Conservation (phyloP, 2,329 filamentous ascomycete genomes). For the Ceratocystis papillata region DNA sequence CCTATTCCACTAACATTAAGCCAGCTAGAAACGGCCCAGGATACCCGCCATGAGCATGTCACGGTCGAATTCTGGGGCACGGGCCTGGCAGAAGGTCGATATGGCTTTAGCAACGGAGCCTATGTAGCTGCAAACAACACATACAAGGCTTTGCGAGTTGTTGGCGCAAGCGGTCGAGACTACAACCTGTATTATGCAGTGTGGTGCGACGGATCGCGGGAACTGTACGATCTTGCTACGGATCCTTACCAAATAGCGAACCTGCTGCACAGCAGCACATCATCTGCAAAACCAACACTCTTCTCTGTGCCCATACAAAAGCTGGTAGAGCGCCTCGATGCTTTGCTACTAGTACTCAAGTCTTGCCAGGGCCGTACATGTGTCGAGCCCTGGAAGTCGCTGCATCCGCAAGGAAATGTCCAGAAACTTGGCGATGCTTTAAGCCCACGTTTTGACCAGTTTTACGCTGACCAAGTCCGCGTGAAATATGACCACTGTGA, state of each 20-base stretch:
- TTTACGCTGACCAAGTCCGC: slow-evolving; percentile 40
- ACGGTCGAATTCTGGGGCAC: slow-evolving; percentile 45
- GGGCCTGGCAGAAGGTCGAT: slow-evolving; percentile 30
- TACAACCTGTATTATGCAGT: slow-evolving; percentile 48
- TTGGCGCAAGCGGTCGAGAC: slow-evolving; percentile 28
- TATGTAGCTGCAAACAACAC: slow-evolving; percentile 36
- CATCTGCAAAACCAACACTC: slow-evolving; percentile 25
- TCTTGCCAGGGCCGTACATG: slow-evolving; percentile 46
- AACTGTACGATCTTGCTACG: slow-evolving; percentile 44
- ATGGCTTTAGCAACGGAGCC: slow-evolving; percentile 16
- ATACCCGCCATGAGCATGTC: slow-evolving; percentile 38
- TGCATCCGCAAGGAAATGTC: slow-evolving; percentile 45
- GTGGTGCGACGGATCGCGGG: slow-evolving; percentile 42
- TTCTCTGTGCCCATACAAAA: slow-evolving; percentile 33
- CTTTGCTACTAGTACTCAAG: slow-evolving; percentile 49
- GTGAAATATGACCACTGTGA: slow-evolving; percentile 46
- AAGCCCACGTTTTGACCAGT: slow-evolving; percentile 37
- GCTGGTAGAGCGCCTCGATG: slow-evolving; percentile 44
- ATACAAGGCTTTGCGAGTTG: slow-evolving; percentile 43
- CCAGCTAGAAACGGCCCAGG: slow-evolving; percentile 25
- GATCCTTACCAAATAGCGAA: slow-evolving; percentile 40
- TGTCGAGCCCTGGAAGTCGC: slow-evolving; percentile 42
- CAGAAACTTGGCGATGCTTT: slow-evolving; percentile 42
- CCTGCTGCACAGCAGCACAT: slow-evolving; percentile 25
- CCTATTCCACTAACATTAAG: slow-evolving; percentile 34